A percentile compares a stretch with the other conserved stretches of the same genome.
phyloP scores from a whole-genome alignment of 1,284 basidiomycete species.

The Microbotryomycetes sp. region DNA sequence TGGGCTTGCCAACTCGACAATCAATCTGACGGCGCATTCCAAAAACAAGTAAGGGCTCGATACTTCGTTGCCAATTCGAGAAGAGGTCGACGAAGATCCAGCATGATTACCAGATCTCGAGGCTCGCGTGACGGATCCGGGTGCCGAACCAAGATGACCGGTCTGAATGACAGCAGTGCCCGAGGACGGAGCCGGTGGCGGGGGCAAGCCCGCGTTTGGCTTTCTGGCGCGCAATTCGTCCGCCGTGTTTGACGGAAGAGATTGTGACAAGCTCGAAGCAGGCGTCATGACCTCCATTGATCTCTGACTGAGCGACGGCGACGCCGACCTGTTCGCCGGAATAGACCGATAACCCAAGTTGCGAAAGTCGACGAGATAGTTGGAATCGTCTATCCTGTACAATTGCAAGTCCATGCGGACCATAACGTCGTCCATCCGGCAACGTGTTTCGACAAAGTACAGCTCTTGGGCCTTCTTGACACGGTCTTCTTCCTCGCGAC shows the following conservation, averaged over 20 bases:
- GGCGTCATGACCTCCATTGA: neutral
- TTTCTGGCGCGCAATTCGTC: conserved; percentile 26
- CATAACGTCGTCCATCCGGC: conserved; percentile 80
- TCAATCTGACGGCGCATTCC: conserved; percentile 73
- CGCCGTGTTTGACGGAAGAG: conserved; percentile 19
- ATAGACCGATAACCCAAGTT: conserved; percentile 82
- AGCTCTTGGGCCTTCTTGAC: conserved; percentile 51
- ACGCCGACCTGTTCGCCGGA: conserved; percentile 4
- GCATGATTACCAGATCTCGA: conserved; percentile 45
- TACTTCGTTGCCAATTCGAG: conserved; percentile 47
- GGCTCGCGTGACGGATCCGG: conserved; percentile 47
- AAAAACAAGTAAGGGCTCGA: conserved; percentile 90
- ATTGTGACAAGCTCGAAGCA: conserved; percentile 7
- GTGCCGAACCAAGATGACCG: neutral
- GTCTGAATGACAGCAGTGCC: neutral
- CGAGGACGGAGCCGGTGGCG: neutral
- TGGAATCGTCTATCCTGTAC: conserved; percentile 89
- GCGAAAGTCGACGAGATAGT: conserved; percentile 97
- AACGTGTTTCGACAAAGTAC: conserved; percentile 91
- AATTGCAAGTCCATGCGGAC: conserved; percentile 95
- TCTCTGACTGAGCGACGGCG: neutral
- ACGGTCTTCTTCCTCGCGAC: conserved; percentile 44
- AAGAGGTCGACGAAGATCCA: conserved; percentile 19
- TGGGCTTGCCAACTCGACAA: conserved; percentile 45
- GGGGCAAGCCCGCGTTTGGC: conserved; percentile 9